Evolutionary conservation across 2,329 filamentous ascomycete species (phyloP), one percentile per base, ranked within the genome.

Genomic region (Xylariaceae sp.): DNA sequence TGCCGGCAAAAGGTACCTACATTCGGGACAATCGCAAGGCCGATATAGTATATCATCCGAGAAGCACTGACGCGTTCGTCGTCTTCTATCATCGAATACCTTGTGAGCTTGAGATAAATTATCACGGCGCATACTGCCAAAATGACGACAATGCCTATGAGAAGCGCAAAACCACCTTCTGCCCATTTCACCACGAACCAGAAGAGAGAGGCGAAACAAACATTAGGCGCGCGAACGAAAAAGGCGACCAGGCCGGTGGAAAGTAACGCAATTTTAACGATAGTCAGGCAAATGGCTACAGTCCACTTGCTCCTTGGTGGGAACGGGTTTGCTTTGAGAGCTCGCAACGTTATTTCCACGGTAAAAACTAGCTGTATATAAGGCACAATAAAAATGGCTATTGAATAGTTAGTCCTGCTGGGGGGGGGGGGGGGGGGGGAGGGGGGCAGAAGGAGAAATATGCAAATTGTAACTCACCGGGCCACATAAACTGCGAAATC

Each of bases 31-130:
- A 85, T 74, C 14, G 79, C 84, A 49, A 88, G 70, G 1, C 80
- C 71, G 61, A 89, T 75, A 68, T 87, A 90, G 69, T 88, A 90
- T 9, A 88, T 83, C 85, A 90, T 89, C 58, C 85, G 79, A 6
- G 87, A 89, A 3, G 87, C 87, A 29, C 84, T 79, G 55, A 86
- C 80, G 43, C 87, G 78, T 70, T 90, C 85, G 14, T 80, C 77
- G 17, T 80, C 75, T 34, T 86, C 84, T 47, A 89, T 78, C 14
- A 78, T 76, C 12, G 78, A 74, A 56, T 79, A 81, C 29, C 78
- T 79, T 62, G 80, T 81, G 21, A 91, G 74, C 58, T 82, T 83
- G 34, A 82, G 69, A 67, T 84, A 87, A 46, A 89, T 81, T 23
- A 81, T 71, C 11, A 79, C 66, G n/a, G 78, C 78, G 61, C 82